These are phyloP conservation scores for Eimeria zaria DNA, from an alignment of 169 alveolate genomes.

Conservation along the genomic window DNA sequence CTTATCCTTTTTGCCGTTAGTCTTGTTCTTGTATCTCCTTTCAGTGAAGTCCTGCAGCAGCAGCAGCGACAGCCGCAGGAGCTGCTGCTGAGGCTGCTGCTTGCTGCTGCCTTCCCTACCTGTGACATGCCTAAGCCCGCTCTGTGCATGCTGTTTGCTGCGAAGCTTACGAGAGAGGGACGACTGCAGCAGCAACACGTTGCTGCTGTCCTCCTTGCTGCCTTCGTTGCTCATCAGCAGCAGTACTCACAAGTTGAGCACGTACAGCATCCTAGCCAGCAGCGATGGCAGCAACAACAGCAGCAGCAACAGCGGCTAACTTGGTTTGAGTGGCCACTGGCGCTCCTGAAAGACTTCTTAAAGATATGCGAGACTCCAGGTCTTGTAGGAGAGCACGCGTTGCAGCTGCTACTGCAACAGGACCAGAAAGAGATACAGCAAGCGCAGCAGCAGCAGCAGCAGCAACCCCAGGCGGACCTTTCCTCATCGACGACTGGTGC, in stretches of 20 bases:
- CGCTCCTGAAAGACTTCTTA: slow-evolving; percentile 65
- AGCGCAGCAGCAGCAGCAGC: slow-evolving; percentile 25
- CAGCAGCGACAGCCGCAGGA: slow-evolving; percentile 59
- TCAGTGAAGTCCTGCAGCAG: slow-evolving; percentile 65
- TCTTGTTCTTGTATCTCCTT: slow-evolving; percentile 20
- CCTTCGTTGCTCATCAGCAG: slow-evolving; percentile 48
- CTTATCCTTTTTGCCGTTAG: slow-evolving; percentile 57
- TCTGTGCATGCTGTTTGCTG: slow-evolving; percentile 69
- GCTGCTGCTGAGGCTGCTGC: slow-evolving; percentile 77
- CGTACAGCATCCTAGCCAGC: background rate
- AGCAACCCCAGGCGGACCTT: slow-evolving; percentile 13
- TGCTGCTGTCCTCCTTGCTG: slow-evolving; percentile 64
- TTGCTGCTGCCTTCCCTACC: slow-evolving; percentile 73
- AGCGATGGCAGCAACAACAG: background rate
- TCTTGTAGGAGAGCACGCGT: slow-evolving; percentile 72
- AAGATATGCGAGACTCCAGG: background rate
- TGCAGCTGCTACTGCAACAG: slow-evolving; percentile 55
- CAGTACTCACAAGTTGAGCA: background rate
- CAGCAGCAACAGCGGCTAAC: slow-evolving; percentile 33
- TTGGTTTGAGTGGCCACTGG: slow-evolving; percentile 83
- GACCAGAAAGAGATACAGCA: slow-evolving; percentile 7
- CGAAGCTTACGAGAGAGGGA: slow-evolving; percentile 14
- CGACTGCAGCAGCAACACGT: slow-evolving; percentile 67
- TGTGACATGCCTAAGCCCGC: slow-evolving; percentile 35
- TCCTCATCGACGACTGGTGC: background rate